Evolutionary conservation across 371 early-diverging fungal genomes (phyloP).

Genomic region (Mortierella sp.): DNA sequence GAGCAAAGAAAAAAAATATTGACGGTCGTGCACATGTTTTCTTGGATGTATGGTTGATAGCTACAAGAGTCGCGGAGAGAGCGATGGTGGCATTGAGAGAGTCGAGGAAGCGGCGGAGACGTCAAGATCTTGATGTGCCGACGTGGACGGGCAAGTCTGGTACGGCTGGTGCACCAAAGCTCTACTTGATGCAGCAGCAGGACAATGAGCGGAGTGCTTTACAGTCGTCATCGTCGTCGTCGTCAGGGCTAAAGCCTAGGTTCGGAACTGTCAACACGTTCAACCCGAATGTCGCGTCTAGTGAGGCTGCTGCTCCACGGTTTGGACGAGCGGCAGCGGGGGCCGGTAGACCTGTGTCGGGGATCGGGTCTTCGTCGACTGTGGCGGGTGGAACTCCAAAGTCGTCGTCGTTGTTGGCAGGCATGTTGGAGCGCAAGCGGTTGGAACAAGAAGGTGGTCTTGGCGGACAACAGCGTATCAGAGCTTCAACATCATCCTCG

Average conservation of each 20-base stretch:
- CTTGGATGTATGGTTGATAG: slow-evolving; percentile 32
- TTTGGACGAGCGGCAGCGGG: slow-evolving; percentile 28
- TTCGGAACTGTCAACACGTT: slow-evolving; percentile 61
- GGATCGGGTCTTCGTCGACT: slow-evolving; percentile 22
- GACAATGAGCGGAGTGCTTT: slow-evolving; percentile 33
- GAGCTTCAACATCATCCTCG: neutral
- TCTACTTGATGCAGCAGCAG: slow-evolving; percentile 41
- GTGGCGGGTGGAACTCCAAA: slow-evolving; percentile 11
- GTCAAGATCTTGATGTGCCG: slow-evolving; percentile 66
- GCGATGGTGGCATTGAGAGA: slow-evolving; percentile 70
- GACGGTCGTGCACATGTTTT: neutral
- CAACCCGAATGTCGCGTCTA: slow-evolving; percentile 36
- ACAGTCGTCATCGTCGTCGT: slow-evolving; percentile 46
- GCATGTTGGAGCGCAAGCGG: slow-evolving; percentile 64
- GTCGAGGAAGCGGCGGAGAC: slow-evolving; percentile 61
- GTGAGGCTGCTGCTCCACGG: slow-evolving; percentile 4
- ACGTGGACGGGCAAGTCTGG: slow-evolving; percentile 82
- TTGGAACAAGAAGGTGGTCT: slow-evolving; percentile 38
- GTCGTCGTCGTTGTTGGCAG: slow-evolving; percentile 61
- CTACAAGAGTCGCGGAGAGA: slow-evolving; percentile 66
- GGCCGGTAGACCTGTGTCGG: slow-evolving; percentile 1
- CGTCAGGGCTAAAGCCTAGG: slow-evolving; percentile 60
- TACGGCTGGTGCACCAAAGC: slow-evolving; percentile 45
- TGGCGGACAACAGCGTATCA: neutral
- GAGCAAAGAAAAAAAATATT: neutral